Base-by-base conservation (phyloP, 2,329 filamentous ascomycete genomes). In the Botrytis deweyae region DNA sequence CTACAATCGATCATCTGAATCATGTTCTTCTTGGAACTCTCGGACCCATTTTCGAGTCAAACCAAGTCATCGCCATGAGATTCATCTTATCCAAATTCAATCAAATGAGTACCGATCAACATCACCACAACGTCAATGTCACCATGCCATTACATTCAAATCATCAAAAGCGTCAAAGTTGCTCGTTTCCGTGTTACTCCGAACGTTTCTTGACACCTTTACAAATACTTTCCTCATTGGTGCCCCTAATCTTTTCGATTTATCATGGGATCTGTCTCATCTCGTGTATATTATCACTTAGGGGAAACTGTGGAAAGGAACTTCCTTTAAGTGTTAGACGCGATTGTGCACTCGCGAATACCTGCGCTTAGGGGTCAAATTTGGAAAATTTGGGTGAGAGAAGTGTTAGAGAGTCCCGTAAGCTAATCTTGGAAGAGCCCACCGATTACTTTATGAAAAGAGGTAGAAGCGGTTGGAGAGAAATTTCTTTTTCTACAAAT, bases 271-370 rank as follows among this genome's bases (percentile, higher is more conserved):
- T 64, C 58, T 52, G 36, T 69, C n/a, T 33, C 55, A 46, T 40
- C 71, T 73, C 76, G 61, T 76, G 76, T 77, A 78, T 62, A 75
- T 74, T 77, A 74, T 76, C 74, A 76, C 76, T 79, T 79, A 78
- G 72, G 71, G 74, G 77, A 74, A 72, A 70, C 38, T 66, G 65
- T 55, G 55, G 58, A 59, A 42, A 73, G 72, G 66, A 72, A 59
- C 67, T 73, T 61, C 71, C 70, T 72, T 72, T 76, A 77, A 74
- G 73, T 74, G 68, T 74, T 74, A 74, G 73, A 74, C 44, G 38
- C 69, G 66, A 58, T 58, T 58, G 52, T 58, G n/a, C 29, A 33
- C 52, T 68, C 73, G 73, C 73, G 63, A 72, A 55, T 42, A 72
- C 73, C 70, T 74, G 70, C 70, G 64, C 74, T 73, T 77, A 75